Evolutionary conservation across 2,329 filamentous ascomycete genomes (phyloP), one percentile per base, ranked within the genome.

Genomic region (Botrytis aclada): DNA sequence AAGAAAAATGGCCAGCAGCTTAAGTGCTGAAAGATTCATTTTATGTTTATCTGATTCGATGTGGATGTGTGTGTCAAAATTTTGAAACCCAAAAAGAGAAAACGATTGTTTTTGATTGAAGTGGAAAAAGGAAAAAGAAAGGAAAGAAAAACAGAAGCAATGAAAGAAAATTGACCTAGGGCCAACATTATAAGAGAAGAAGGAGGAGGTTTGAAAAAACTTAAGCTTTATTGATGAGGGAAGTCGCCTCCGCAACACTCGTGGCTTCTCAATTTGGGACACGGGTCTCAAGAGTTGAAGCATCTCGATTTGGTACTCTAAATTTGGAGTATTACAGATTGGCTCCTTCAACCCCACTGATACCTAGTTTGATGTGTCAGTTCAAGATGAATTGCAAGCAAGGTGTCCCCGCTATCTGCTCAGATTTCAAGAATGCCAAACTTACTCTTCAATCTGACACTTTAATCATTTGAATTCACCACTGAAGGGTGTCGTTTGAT

Each of bases 71-170:
- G 16, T n/a, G 54, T 69, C 37, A 43, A 41, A 69, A 29, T 3
- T 69, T 56, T 56, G n/a, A 41, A 3, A 25, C 37, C 65, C 65
- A 69, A 56, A 69, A 69, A 56, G 65, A 56, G 37, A 29, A 29
- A 56, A 41, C n/a, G 12, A 41, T 69, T 32, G 18, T 41, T 39
- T 29, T 39, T 29, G 45, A 39, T 20, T 29, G 25, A 56, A 25
- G 47, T 22, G 41, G 7, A 56, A 12, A 29, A 54, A 29, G 3
- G 3, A 22, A 51, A 45, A 45, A 12, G n/a, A 39, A n/a, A 41
- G 14, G 39, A 56, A 12, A 16, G 2, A 16, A 32, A 18, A 54
- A 29, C 0, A 47, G 0, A 25, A 47, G 8, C 10, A 47, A n/a
- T n/a, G n/a, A n/a, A 41, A 39, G 29, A 18, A 66, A 29, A 14